phyloP scores from a whole-genome alignment of 2,329 filamentous ascomycete genomes.

The Stenocarpella maydis region DNA sequence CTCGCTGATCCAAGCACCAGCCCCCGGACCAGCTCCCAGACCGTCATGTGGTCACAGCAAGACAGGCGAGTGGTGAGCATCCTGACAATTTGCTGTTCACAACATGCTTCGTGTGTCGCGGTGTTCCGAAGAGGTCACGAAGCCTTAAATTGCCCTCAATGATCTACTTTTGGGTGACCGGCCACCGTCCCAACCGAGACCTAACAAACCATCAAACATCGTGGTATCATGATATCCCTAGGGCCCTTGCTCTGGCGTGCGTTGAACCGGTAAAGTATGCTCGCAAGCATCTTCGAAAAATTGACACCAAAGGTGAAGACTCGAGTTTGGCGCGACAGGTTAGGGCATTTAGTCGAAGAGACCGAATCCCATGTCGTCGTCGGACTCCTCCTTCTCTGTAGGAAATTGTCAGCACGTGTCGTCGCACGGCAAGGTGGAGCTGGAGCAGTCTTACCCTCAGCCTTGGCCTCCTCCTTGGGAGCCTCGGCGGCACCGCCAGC shows the following conservation, averaged over 20 bases:
- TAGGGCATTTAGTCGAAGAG: constrained; percentile 72
- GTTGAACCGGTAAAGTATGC: constrained; percentile 40
- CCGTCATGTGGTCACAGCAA: too few relatives aligned
- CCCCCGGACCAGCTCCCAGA: background rate
- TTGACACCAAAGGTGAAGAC: constrained; percentile 8
- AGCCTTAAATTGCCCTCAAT: constrained; percentile 27
- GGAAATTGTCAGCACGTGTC: constrained; percentile 40
- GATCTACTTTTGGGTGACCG: constrained; percentile 29
- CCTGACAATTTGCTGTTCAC: background rate
- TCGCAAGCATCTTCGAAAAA: constrained; percentile 29
- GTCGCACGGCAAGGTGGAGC: constrained; percentile 1
- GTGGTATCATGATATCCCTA: constrained; percentile 30
- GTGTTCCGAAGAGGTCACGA: constrained; percentile 18
- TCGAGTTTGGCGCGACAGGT: constrained; percentile 1
- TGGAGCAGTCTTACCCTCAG: constrained; percentile 74
- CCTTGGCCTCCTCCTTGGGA: constrained; percentile 71
- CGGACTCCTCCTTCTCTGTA: constrained; percentile 72
- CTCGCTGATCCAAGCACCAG: background rate
- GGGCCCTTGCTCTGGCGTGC: constrained; percentile 43
- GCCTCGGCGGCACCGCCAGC: constrained; percentile 72
- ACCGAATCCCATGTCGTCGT: constrained; percentile 81
- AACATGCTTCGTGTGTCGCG: too few relatives aligned
- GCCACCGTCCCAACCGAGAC: constrained; percentile 24
- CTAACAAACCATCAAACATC: constrained; percentile 20
- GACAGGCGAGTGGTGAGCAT: background rate